These are phyloP conservation scores for Arxiozyma bovina DNA, from an alignment of 1,139 yeast species.

Conservation along the genomic window DNA sequence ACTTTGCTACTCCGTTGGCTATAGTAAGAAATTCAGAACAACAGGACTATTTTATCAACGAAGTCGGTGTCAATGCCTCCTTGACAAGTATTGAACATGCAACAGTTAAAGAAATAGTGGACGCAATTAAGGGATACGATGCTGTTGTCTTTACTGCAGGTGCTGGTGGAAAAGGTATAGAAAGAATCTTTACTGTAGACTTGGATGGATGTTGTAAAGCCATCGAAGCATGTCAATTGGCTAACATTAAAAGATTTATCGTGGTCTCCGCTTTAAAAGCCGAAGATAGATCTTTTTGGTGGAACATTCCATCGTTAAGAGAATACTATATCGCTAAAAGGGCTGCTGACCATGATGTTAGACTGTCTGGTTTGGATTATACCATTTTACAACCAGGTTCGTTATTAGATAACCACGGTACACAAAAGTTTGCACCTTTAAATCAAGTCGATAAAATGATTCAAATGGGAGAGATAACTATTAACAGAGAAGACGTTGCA, in stretches of 20 bases:
- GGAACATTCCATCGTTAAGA: conserved; percentile 29
- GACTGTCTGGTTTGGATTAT: conserved; percentile 37
- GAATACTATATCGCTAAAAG: conserved; percentile 45
- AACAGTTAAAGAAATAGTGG: conserved; percentile 32
- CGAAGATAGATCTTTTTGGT: conserved; percentile 39
- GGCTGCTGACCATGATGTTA: conserved; percentile 44
- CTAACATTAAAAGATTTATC: conserved; percentile 41
- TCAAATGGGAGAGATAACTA: not conserved
- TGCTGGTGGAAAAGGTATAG: conserved; percentile 47
- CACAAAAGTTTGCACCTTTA: conserved; percentile 33
- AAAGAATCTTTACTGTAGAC: conserved; percentile 45
- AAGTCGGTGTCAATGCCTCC: conserved; percentile 35
- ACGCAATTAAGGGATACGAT: conserved; percentile 40
- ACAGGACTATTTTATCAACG: conserved; percentile 30
- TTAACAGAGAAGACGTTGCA: conserved; percentile 29
- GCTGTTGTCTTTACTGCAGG: conserved; percentile 59
- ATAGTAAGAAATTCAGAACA: conserved; percentile 45
- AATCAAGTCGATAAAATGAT: conserved; percentile 11
- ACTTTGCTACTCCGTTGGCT: conserved; percentile 36
- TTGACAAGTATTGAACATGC: conserved; percentile 36
- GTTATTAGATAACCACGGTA: conserved; percentile 34
- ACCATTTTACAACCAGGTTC: conserved; percentile 47
- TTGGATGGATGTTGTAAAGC: conserved; percentile 55
- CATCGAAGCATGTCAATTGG: conserved; percentile 45
- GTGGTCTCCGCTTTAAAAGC: conserved; percentile 52